Base-by-base conservation (phyloP, 306 rosid genomes). In the Fagus crenata region DNA sequence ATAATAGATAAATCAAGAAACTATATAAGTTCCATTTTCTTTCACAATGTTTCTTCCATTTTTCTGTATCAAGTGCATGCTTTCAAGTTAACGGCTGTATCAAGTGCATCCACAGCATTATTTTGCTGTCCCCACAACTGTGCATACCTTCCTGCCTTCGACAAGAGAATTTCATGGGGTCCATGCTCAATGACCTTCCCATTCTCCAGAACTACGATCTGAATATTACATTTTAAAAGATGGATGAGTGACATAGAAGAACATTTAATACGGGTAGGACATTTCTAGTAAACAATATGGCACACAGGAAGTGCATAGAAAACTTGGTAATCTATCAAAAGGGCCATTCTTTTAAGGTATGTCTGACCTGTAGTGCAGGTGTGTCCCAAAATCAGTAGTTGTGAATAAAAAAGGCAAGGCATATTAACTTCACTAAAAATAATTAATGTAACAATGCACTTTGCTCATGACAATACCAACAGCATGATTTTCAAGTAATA, bases 71-170 rank as follows among this genome's bases (percentile, higher is more conserved):
- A 46, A 46, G 51, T 43, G 79, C 77, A 87, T 53, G 84, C 76
- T 77, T 82, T 89, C 53, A 82, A 17, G 82, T 83, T 89, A 78
- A 81, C 77, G 64, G 91, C 87, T 32, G 96, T 59, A 71, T 93
- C 97, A 65, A 87, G 81, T 51, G 89, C 85, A 78, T 95, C 97
- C 22, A 92, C 51, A 22, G 97, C 81, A 86, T 75, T 95, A 82
- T 94, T 92, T 86, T 95, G 98, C 81, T 95, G 97, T 78, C 89
- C 93, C 98, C 98, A 95, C 41, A 95, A 93, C 82, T 95, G 98
- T 18, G 98, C 91, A 81, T 95, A 95, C 88, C 98, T 90, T 87
- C 97, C 98, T 4, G 84, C 91, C 60, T 89, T 87, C 5, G 88
- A 87, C 81, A 95, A 81, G 37, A 95, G 97, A 58, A 75, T 85